phyloP scores from a whole-genome alignment of 1,284 basidiomycete genomes.

The Gomphus bonarii region DNA sequence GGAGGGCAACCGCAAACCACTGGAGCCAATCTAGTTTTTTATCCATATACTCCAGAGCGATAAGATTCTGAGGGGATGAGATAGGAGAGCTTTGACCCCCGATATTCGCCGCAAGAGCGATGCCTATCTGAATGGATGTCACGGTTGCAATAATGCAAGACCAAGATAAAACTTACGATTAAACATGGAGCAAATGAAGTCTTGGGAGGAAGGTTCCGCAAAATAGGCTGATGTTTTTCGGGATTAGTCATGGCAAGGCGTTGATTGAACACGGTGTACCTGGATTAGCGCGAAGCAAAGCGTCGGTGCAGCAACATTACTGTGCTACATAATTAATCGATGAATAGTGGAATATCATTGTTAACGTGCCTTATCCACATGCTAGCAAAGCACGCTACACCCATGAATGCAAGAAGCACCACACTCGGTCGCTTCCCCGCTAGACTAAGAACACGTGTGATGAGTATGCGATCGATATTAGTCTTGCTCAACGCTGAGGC shows the following conservation, averaged over 20 bases:
- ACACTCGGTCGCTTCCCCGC: slow-evolving; percentile 83
- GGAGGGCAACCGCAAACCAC: slow-evolving; percentile 93
- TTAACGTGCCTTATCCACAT: slow-evolving; percentile 91
- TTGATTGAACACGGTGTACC: slow-evolving; percentile 29
- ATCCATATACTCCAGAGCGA: slow-evolving; percentile 85
- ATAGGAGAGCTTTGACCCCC: slow-evolving; percentile 95
- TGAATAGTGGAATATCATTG: slow-evolving; percentile 17
- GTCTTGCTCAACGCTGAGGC: slow-evolving; percentile 95
- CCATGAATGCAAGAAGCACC: slow-evolving; percentile 93
- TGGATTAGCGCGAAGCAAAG: slow-evolving; percentile 96
- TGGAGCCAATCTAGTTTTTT: slow-evolving; percentile 80
- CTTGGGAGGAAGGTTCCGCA: slow-evolving; percentile 83
- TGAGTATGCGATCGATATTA: slow-evolving; percentile 91
- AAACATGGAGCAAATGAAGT: slow-evolving; percentile 85
- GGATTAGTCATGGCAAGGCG: slow-evolving; percentile 2
- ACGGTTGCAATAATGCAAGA: not conserved
- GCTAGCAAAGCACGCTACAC: slow-evolving; percentile 92
- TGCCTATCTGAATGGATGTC: slow-evolving; percentile 59
- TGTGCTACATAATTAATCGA: slow-evolving; percentile 22
- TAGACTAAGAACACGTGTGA: slow-evolving; percentile 84
- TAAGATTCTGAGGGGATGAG: slow-evolving; percentile 96
- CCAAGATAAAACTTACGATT: slow-evolving; percentile 50
- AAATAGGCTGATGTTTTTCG: slow-evolving; percentile 63
- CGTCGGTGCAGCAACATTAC: slow-evolving; percentile 96
- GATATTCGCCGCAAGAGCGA: slow-evolving; percentile 95